Evolutionary conservation across 257 asterid genomes (phyloP).

Genomic region (Misopates orontium): DNA sequence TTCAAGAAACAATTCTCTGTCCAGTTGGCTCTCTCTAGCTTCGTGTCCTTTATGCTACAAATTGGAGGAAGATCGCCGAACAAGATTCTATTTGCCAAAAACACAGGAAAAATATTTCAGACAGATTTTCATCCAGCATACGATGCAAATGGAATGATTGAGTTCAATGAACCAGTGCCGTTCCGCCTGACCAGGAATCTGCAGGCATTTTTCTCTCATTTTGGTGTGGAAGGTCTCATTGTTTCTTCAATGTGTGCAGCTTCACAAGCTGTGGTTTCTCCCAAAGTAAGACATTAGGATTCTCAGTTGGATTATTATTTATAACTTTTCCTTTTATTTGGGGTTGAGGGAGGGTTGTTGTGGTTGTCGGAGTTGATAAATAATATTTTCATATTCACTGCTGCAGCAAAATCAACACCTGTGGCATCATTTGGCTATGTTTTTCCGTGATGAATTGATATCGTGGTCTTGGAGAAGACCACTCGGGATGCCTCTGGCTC

Average conservation of each 20-base stretch:
- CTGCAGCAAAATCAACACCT: conserved; percentile 94
- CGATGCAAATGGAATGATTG: conserved; percentile 95
- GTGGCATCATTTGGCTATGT: conserved; percentile 98
- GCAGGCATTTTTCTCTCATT: conserved; percentile 93
- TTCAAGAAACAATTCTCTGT: conserved; percentile 95
- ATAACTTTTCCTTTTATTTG: neutral
- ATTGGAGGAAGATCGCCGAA: conserved; percentile 98
- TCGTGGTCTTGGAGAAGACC: conserved; percentile 99
- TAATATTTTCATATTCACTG: conserved; percentile 10
- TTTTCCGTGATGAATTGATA: conserved; percentile 97
- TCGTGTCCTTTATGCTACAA: conserved; percentile 94
- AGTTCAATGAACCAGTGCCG: conserved; percentile 94
- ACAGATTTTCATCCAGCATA: conserved; percentile 98
- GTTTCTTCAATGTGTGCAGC: conserved; percentile 97
- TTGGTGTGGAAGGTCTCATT: conserved; percentile 94
- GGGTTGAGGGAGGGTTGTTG: neutral
- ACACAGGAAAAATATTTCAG: conserved; percentile 94
- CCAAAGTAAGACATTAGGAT: conserved; percentile 67
- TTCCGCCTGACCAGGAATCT: conserved; percentile 95
- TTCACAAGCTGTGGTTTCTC: conserved; percentile 94
- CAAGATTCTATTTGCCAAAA: conserved; percentile 93
- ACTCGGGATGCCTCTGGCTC: conserved; percentile 72
- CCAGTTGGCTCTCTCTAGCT: conserved; percentile 95
- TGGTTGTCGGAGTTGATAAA: conserved; percentile 24
- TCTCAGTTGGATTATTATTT: neutral